phyloP scores from a whole-genome alignment of 441 rosid genomes.

The Pelargonium cotyledonis region DNA sequence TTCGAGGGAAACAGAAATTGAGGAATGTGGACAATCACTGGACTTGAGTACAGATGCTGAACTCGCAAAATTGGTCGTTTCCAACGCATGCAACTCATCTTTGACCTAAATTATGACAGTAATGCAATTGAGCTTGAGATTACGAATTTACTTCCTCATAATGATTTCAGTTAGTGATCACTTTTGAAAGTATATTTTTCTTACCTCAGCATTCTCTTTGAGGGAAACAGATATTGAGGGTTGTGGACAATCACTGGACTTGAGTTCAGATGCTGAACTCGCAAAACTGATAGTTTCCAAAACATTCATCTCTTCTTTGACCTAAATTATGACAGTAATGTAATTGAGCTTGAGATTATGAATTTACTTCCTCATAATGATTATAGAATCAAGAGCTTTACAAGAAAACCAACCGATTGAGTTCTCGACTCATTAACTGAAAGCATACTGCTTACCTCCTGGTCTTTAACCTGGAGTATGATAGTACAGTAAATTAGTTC shows the following conservation, averaged over 20 bases:
- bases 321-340: slow-evolving; percentile 28
- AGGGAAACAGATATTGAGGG: slow-evolving; percentile 21
- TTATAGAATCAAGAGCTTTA: slow-evolving; percentile 15
- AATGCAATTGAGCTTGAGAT: not conserved
- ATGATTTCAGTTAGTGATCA: not conserved
- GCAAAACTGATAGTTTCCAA: slow-evolving; percentile 21
- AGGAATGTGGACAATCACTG: slow-evolving; percentile 21
- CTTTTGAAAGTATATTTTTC: slow-evolving; percentile 9
- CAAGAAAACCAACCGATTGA: slow-evolving; percentile 28
- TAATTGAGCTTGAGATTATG: not conserved
- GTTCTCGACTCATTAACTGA: slow-evolving; percentile 36
- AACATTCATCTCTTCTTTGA: slow-evolving; percentile 28
- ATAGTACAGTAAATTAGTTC: slow-evolving; percentile 10
- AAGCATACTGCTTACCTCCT: slow-evolving; percentile 31
- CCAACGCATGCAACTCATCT: slow-evolving; percentile 27
- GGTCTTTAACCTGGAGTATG: slow-evolving; percentile 47
- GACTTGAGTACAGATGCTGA: slow-evolving; percentile 29
- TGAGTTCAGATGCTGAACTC: slow-evolving; percentile 28
- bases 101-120: slow-evolving; percentile 30
- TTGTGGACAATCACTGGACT: slow-evolving; percentile 22
- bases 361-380: slow-evolving; percentile 4
- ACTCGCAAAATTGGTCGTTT: slow-evolving; percentile 20
- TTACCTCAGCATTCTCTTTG: slow-evolving; percentile 36
- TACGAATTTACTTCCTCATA: not conserved
- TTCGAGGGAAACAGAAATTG: slow-evolving; percentile 22